Base-by-base conservation (phyloP, 371 early-diverging fungal genomes). In the Rhizopus delemar region DNA sequence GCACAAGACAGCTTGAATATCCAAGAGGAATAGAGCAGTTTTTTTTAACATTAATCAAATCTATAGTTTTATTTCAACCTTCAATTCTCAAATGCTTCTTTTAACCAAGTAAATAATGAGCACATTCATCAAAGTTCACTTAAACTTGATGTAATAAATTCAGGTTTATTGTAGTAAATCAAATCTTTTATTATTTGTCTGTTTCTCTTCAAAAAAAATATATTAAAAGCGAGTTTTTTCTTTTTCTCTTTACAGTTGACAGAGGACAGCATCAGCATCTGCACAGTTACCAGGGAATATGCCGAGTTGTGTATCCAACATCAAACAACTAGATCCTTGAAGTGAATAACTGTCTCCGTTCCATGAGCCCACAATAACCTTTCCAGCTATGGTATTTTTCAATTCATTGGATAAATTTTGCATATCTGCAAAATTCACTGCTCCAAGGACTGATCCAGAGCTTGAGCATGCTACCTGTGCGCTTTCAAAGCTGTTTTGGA, bases 291-390 rank as follows among this genome's bases (percentile, higher is more conserved):
- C 57, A 16, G 63, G 57, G 31, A 59, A 67, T 8, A 67, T 59
- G 31, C 67, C 67, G 15, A 51, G 41, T 7, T 46, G 50, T 8
- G 34, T 36, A 5, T 59, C 50, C 6, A 67, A 8, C 15, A 67
- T 41, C n/a, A 67, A 52, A 49, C 67, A 67, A 35, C 45, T 51
- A 8, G 33, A 12, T 1, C 63, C 67, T 5, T 9, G 22, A 1
- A 62, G 35, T 0, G 50, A 41, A 56, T 62, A 66, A 7, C n/a
- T 39, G 12, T 66, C 62, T 3, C 67, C 62, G 46, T 66, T 66
- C 67, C 67, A 66, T n/a, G 57, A 46, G 7, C 62, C 62, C 22
- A 66, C 58, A 3, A 62, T 49, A 8, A 59, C 29, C 16, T 46
- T 50, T 16, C 29, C 9, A 15, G 5, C 2, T 3, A 33, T 13